phyloP scores from a whole-genome alignment of 2,329 filamentous ascomycete genomes.

The Pseudodiploospora longispora region DNA sequence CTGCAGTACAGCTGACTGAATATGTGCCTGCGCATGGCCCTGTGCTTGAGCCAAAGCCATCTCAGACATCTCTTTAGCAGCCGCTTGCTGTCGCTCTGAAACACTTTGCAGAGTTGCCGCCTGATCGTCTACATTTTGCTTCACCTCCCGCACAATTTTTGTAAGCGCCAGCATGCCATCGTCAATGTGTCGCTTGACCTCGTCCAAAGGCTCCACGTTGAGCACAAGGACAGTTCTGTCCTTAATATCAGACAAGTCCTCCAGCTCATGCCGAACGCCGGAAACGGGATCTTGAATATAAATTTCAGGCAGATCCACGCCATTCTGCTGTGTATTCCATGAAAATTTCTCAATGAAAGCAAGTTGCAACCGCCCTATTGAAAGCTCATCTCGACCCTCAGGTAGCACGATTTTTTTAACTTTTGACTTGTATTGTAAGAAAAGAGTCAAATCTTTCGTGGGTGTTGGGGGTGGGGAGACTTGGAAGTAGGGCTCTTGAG shows the following conservation, averaged over 20 bases:
- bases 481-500: constrained; percentile 42
- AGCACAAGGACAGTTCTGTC: constrained; percentile 91
- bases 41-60: constrained; percentile 4
- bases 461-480: constrained; percentile 56
- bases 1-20: constrained; percentile 22
- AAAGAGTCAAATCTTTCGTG: constrained; percentile 84
- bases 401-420: constrained; percentile 92
- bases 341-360: constrained; percentile 99
- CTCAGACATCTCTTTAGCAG: constrained; percentile 72
- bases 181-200: constrained; percentile 94
- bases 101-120: constrained; percentile 74
- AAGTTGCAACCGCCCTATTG: constrained; percentile 79
- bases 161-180: constrained; percentile 78
- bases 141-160: constrained; percentile 77
- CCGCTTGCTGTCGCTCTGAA: constrained; percentile 82
- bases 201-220: constrained; percentile 87
- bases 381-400: constrained; percentile 76
- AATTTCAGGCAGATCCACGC: constrained; percentile 87
- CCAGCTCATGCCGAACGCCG: constrained; percentile 91
- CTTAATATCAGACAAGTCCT: constrained; percentile 88
- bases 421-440: constrained; percentile 92
- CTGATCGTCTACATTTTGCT: constrained; percentile 76
- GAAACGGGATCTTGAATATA: constrained; percentile 96
- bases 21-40: constrained; percentile 36
- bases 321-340: constrained; percentile 95